phyloP scores from a whole-genome alignment of 305 asterid genomes.

The Solanum chacoense region DNA sequence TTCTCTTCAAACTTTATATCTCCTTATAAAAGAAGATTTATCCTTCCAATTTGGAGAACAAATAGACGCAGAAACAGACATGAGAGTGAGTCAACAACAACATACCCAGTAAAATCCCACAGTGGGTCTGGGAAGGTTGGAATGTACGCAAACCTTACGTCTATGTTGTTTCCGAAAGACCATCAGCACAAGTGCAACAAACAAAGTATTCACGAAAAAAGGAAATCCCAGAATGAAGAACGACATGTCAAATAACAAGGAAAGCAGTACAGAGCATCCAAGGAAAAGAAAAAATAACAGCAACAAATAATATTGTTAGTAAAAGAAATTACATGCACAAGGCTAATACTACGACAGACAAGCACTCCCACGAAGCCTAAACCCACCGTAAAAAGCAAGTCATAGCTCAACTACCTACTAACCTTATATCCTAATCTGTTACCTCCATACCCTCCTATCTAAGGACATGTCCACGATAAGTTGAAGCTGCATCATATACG shows the following conservation, averaged over 20 bases:
- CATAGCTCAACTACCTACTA: background rate
- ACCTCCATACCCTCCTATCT: background rate
- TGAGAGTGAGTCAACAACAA: background rate
- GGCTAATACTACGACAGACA: background rate
- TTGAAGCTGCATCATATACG: background rate
- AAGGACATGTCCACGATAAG: background rate
- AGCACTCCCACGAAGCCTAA: background rate
- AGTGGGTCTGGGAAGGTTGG: background rate
- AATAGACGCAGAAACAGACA: background rate
- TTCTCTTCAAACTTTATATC: background rate
- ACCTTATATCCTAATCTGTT: background rate
- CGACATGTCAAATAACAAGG: background rate
- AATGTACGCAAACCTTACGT: background rate
- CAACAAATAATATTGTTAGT: background rate
- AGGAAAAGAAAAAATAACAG: background rate
- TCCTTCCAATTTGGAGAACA: background rate
- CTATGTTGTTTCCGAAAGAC: background rate
- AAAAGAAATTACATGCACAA: background rate
- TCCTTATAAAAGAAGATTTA: background rate
- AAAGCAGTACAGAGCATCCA: background rate
- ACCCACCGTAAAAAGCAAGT: background rate
- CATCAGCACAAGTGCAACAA: background rate
- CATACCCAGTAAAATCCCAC: background rate
- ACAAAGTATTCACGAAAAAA: background rate
- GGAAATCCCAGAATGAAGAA: background rate